Evolutionary conservation across 2,329 filamentous ascomycete species (phyloP).

Genomic region (Coniochaeta sp.): DNA sequence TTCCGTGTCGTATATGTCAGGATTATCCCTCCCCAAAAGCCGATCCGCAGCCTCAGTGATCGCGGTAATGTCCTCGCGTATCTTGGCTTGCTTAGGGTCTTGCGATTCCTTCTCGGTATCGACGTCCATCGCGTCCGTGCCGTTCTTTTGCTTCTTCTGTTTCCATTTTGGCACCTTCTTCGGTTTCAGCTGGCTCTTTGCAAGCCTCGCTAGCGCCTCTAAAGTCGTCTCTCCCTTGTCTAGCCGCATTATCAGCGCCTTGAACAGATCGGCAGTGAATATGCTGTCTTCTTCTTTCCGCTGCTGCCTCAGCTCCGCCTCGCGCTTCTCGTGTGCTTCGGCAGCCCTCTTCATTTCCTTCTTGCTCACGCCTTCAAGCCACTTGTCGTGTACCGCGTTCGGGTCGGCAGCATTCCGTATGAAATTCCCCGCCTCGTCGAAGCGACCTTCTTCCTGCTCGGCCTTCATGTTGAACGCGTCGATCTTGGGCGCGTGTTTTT

Average conservation of each 20-base stretch:
- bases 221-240: slow-evolving; percentile 79
- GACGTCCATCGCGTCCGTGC: slow-evolving; percentile 60
- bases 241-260: slow-evolving; percentile 62
- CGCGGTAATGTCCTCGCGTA: slow-evolving; percentile 67
- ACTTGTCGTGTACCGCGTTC: slow-evolving; percentile 83
- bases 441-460: slow-evolving; percentile 87
- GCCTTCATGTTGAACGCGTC: slow-evolving; percentile 92
- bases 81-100: slow-evolving; percentile 60
- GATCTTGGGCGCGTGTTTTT: slow-evolving; percentile 86
- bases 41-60: slow-evolving; percentile 89
- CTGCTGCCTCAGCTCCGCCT: slow-evolving; percentile 65
- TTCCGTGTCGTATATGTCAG: slow-evolving; percentile 88
- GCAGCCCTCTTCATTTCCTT: slow-evolving; percentile 87
- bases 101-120: slow-evolving; percentile 50
- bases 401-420: slow-evolving; percentile 84
- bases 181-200: slow-evolving; percentile 55
- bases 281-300: slow-evolving; percentile 79
- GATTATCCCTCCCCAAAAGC: slow-evolving; percentile 72
- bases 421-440: slow-evolving; percentile 87
- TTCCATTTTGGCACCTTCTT: slow-evolving; percentile 60
- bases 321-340: slow-evolving; percentile 78
- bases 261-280: slow-evolving; percentile 71
- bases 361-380: slow-evolving; percentile 88
- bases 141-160: slow-evolving; percentile 58
- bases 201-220: slow-evolving; percentile 78